Evolutionary conservation across 441 rosid genomes (phyloP).

Genomic region (Daphne laureola): DNA sequence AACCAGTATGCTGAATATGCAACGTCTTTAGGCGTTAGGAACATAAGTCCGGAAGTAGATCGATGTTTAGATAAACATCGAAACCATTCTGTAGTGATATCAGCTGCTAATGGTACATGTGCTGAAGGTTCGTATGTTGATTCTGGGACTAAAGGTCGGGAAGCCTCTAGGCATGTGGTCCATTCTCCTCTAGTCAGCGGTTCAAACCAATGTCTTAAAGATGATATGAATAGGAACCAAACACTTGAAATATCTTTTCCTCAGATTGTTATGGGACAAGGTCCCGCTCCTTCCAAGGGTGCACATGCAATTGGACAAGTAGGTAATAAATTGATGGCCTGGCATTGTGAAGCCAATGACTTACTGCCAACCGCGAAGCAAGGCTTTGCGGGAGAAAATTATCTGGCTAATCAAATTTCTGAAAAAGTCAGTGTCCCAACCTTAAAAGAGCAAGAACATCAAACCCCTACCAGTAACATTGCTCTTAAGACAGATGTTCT

Average conservation of each 20-base stretch:
- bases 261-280: slow-evolving; percentile 14
- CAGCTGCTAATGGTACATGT: slow-evolving; percentile 13
- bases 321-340: slow-evolving; percentile 14
- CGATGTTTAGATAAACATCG: slow-evolving; percentile 23
- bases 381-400: slow-evolving; percentile 17
- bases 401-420: slow-evolving; percentile 19
- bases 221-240: slow-evolving; percentile 15
- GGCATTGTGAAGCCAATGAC: slow-evolving; percentile 25
- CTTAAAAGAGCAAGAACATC: slow-evolving; percentile 16
- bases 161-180: slow-evolving; percentile 16
- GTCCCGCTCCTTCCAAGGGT: slow-evolving; percentile 15
- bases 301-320: slow-evolving; percentile 18
- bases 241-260: slow-evolving; percentile 11
- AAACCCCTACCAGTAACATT: slow-evolving; percentile 19
- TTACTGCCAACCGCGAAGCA: slow-evolving; percentile 16
- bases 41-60: slow-evolving; percentile 16
- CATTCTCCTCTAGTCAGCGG: slow-evolving; percentile 17
- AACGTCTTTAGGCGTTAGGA: slow-evolving; percentile 17
- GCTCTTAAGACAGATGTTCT: slow-evolving; percentile 14
- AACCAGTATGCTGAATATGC: slow-evolving; percentile 22
- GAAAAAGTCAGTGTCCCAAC: slow-evolving; percentile 20
- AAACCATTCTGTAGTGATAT: slow-evolving; percentile 18
- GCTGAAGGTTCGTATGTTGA: slow-evolving; percentile 22
- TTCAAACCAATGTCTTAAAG: slow-evolving; percentile 19
- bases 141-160: slow-evolving; percentile 16